Evolutionary conservation across 148 eudicot genomes (phyloP).

Genomic region (Rhododendron ferrugineum): DNA sequence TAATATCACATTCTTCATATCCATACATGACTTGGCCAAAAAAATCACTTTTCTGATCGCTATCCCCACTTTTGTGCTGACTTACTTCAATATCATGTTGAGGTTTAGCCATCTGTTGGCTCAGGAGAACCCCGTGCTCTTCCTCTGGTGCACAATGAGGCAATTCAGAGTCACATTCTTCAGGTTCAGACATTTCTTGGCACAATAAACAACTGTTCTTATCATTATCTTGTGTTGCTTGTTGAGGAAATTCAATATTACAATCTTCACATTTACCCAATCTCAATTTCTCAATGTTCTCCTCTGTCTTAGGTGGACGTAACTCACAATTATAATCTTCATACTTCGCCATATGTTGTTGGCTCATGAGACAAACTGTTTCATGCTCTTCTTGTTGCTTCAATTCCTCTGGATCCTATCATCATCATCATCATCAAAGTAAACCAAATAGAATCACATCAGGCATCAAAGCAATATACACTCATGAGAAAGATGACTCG

Average conservation of each 20-base stretch:
- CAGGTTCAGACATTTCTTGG: constrained; percentile 12
- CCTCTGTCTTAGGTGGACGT: not conserved
- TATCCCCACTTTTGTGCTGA: not conserved
- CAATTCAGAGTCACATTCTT: not conserved
- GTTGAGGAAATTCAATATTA: constrained; percentile 7
- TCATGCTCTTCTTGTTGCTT: not conserved
- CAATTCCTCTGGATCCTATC: constrained; percentile 5
- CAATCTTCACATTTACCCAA: constrained; percentile 4
- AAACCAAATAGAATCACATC: not conserved
- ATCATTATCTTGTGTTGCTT: not conserved
- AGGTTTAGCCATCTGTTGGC: not conserved
- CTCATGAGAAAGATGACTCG: not conserved
- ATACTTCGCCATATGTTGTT: constrained; percentile 9
- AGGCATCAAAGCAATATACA: not conserved
- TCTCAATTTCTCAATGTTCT: constrained; percentile 1
- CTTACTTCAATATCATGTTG: not conserved
- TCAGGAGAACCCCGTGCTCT: constrained; percentile 2
- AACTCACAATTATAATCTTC: constrained; percentile 13
- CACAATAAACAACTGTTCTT: not conserved
- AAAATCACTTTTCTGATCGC: constrained; percentile 5
- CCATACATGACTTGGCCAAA: not conserved
- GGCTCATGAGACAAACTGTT: not conserved
- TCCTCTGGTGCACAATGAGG: not conserved
- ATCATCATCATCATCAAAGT: constrained; percentile 1
- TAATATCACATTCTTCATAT: constrained; percentile 7